Evolutionary conservation across 441 rosid species (phyloP).

Genomic region (Corymbia calophylla): DNA sequence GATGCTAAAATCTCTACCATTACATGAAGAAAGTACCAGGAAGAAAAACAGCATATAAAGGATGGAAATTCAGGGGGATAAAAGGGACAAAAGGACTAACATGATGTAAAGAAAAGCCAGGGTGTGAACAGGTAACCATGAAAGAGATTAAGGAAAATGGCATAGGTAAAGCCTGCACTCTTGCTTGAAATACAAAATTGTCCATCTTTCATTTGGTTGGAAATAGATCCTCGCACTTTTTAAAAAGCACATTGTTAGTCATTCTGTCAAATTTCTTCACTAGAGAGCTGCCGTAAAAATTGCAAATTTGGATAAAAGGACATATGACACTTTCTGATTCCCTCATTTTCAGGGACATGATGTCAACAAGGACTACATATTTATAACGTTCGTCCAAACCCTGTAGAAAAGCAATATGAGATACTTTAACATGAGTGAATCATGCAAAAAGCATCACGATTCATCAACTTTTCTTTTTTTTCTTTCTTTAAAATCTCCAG

Average conservation of each 20-base stretch:
- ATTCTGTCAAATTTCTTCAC: neutral
- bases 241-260: neutral
- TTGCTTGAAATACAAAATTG: neutral
- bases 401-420: neutral
- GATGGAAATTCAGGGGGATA: neutral
- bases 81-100: neutral
- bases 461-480: neutral
- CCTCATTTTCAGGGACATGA: neutral
- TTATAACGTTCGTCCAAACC: neutral
- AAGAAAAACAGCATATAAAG: neutral
- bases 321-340: neutral
- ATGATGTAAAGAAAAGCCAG: neutral
- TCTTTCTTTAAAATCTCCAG: neutral
- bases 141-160: neutral
- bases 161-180: neutral
- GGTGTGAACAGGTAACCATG: neutral
- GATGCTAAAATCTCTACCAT: neutral
- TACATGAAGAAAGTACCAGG: neutral
- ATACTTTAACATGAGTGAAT: neutral
- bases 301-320: neutral
- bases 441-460: neutral
- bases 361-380: neutral
- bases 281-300: neutral
- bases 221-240: neutral
- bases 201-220: neutral